These are phyloP conservation scores for Inga oerstediana DNA, from an alignment of 306 rosid genomes.

Conservation along the genomic window DNA sequence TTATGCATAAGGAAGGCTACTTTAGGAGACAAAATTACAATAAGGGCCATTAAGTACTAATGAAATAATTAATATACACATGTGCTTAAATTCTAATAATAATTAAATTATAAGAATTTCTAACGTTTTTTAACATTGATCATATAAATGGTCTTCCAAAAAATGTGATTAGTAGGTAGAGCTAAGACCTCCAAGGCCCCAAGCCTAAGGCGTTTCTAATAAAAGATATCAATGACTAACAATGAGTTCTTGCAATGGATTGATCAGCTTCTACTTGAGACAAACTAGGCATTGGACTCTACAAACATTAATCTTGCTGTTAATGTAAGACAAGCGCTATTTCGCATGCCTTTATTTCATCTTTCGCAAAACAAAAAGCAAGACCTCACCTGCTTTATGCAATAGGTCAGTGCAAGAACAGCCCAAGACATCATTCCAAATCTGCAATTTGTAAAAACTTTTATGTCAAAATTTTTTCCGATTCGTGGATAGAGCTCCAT, in stretches of 20 bases:
- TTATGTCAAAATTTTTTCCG: constrained; percentile 86
- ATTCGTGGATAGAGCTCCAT: constrained; percentile 99
- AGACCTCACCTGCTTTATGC: constrained; percentile 91
- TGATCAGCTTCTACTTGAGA: background rate
- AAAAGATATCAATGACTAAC: constrained; percentile 14
- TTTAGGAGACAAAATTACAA: background rate
- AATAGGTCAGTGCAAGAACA: constrained; percentile 93
- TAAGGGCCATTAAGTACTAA: background rate
- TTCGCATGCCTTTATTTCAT: background rate
- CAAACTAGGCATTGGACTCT: constrained; percentile 24
- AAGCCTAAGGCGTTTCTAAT: constrained; percentile 17
- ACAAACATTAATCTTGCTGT: constrained; percentile 13
- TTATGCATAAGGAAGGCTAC: background rate
- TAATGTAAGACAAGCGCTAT: background rate
- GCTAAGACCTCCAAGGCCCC: constrained; percentile 8
- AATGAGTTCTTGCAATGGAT: constrained; percentile 21
- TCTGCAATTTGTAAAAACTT: constrained; percentile 97
- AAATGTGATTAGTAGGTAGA: background rate
- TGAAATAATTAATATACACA: background rate
- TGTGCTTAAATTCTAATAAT: background rate
- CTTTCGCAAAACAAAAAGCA: constrained; percentile 30
- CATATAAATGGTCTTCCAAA: constrained; percentile 18
- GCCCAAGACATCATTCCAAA: constrained; percentile 99
- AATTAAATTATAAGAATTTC: background rate
- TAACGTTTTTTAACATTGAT: background rate